Conservation (phyloP, 1,284 basidiomycete species). For the Cutaneotrichosporon arboriforme region DNA sequence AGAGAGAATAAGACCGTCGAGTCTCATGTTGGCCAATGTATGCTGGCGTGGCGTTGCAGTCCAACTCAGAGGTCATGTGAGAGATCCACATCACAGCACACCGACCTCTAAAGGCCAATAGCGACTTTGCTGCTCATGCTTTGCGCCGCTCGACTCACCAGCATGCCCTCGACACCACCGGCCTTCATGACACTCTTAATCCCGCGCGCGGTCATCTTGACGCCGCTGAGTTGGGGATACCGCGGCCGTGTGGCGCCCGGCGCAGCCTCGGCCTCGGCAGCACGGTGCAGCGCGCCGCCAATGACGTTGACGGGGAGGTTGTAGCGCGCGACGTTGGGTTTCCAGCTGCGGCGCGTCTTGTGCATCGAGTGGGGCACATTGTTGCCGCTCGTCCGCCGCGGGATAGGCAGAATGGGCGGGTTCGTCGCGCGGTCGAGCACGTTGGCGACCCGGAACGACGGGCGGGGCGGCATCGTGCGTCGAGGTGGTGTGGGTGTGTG, state of each 20-base stretch:
- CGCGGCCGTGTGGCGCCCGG: neutral
- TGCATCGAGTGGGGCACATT: constrained; percentile 84
- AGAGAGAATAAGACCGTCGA: no score
- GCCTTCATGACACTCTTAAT: constrained; percentile 42
- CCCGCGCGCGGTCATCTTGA: constrained; percentile 38
- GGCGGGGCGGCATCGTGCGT: constrained; percentile 13
- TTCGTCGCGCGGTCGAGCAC: constrained; percentile 26
- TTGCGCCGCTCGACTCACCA: constrained; percentile 41
- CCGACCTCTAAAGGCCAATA: no score
- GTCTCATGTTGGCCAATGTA: no score
- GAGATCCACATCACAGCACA: no score
- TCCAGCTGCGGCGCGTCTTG: constrained; percentile 85
- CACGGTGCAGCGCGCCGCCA: constrained; percentile 11
- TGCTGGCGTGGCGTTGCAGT: no score
- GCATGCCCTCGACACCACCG: constrained; percentile 44
- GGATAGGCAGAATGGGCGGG: constrained; percentile 41
- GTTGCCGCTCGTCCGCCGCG: constrained; percentile 57
- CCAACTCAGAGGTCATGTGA: no score
- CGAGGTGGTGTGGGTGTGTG: neutral
- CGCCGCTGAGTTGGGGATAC: constrained; percentile 24
- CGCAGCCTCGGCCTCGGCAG: neutral
- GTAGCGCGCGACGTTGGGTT: constrained; percentile 68
- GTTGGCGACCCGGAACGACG: constrained; percentile 2
- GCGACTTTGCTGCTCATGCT: neutral
- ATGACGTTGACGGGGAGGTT: constrained; percentile 34